Evolutionary conservation across 176 grass and related monocot species (phyloP).

Genomic region (Zea mays): Zm-B73-REFERENCE-NAM-5.0 NC_050096.1:18827001-18827500

Average conservation of each 20-base stretch:
- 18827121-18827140: not conserved
- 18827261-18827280: constrained; percentile 15
- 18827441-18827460: too few species aligned
- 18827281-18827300: not conserved
- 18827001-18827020: constrained; percentile 2
- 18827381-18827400: not conserved
- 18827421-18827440: not conserved
- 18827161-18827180: constrained; percentile 35
- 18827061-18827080: not conserved
- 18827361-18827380: not conserved
- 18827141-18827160: constrained; percentile 19
- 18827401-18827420: not conserved
- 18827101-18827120: constrained; percentile 25
- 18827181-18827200: not conserved
- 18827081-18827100: constrained; percentile 7
- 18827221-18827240: not conserved
- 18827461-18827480: too few species aligned
- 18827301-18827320: not conserved
- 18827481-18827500: too few species aligned
- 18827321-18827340: not conserved
- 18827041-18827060: constrained; percentile 26
- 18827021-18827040: not conserved
- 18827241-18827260: constrained; percentile 6
- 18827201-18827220: constrained; percentile 40
- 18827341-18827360: not conserved